Conservation (phyloP, 306 rosid species). For the Alnus glutinosa region DNA sequence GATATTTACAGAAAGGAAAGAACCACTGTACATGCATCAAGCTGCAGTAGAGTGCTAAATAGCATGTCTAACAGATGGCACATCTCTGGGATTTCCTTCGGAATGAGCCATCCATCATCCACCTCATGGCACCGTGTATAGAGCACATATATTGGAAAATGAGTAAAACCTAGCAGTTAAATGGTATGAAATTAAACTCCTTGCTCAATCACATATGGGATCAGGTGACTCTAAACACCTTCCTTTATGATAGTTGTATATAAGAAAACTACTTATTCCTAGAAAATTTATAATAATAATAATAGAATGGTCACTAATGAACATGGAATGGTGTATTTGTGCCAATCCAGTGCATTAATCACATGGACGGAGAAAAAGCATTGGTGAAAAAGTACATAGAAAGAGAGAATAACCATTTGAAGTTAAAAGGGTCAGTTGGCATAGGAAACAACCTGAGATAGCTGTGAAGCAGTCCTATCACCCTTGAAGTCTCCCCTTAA, state of each 20-base stretch:
- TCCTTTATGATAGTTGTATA: background rate
- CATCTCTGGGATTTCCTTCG: background rate
- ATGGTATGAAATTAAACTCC: background rate
- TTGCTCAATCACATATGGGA: background rate
- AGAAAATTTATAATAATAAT: background rate
- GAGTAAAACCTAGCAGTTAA: background rate
- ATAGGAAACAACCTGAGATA: constrained; percentile 72
- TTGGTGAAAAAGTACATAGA: background rate
- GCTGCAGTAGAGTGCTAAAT: background rate
- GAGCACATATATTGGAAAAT: background rate
- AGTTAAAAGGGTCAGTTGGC: constrained; percentile 15
- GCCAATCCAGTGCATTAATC: background rate
- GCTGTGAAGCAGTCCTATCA: constrained; percentile 70
- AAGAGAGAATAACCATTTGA: constrained; percentile 15
- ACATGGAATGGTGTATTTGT: background rate
- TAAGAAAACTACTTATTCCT: background rate
- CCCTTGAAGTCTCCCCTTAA: constrained; percentile 66
- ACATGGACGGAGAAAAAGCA: background rate
- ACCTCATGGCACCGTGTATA: background rate
- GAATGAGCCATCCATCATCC: background rate
- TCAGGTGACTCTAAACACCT: background rate
- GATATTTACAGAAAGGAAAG: background rate
- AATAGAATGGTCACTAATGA: background rate
- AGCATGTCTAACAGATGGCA: background rate
- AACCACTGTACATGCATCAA: background rate